Evolutionary conservation across 2,329 filamentous ascomycete genomes (phyloP).

Genomic region (Botryotinia globosa): DNA sequence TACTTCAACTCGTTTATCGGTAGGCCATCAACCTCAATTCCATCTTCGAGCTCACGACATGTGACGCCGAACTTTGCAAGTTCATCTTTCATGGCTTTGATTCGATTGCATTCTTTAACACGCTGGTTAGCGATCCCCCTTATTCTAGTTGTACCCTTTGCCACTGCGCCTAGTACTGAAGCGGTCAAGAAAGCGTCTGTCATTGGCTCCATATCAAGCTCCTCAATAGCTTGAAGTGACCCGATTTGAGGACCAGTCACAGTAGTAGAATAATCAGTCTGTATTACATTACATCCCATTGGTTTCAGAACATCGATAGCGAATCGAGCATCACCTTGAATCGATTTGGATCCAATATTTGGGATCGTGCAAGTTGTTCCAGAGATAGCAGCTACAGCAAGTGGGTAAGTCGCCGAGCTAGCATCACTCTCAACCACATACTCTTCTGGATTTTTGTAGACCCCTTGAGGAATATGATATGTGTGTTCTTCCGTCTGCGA

Average conservation of each 20-base stretch:
- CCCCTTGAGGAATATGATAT: conserved; percentile 85
- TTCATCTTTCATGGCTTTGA: conserved; percentile 91
- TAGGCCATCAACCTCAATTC: conserved; percentile 70
- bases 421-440: conserved; percentile 97
- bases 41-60: conserved; percentile 87
- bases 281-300: conserved; percentile 90
- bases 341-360: conserved; percentile 87
- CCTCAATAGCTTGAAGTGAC: conserved; percentile 67
- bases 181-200: conserved; percentile 97
- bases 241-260: conserved; percentile 84
- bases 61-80: conserved; percentile 88
- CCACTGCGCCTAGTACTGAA: conserved; percentile 87
- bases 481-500: conserved; percentile 81
- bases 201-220: conserved; percentile 99
- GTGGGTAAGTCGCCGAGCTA: conserved; percentile 93
- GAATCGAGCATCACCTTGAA: conserved; percentile 94
- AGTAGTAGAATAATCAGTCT: conserved; percentile 82
- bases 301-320: conserved; percentile 84
- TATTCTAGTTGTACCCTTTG: conserved; percentile 78
- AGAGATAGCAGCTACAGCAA: conserved; percentile 91
- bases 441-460: conserved; percentile 77
- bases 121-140: conserved; percentile 95
- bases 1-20: conserved; percentile 48
- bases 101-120: conserved; percentile 97
- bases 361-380: conserved; percentile 94